These are phyloP conservation scores for Phaffia rhodozyma DNA, from an alignment of 1,284 basidiomycete genomes.

Conservation along the genomic window DNA sequence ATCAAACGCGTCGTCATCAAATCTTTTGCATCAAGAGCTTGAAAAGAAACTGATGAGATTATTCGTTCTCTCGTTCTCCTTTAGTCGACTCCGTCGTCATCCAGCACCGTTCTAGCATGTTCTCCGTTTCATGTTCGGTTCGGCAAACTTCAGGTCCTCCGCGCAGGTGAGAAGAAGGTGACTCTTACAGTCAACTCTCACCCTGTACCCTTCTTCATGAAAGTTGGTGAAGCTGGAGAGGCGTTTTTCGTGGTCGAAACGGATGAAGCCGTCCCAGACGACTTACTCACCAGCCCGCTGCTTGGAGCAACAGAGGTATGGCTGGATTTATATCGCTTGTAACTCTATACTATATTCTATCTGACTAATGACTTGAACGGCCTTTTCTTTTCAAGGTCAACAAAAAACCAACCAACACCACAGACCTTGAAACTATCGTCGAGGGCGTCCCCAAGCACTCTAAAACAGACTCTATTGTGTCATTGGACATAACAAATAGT, in stretches of 20 bases:
- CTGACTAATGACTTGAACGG: no score
- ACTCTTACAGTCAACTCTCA: slow-evolving; percentile 68
- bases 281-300: slow-evolving; percentile 86
- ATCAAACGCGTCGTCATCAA: no score
- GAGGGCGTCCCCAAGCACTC: no score
- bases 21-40: no score
- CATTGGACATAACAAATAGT: no score
- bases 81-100: slow-evolving; percentile 13
- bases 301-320: slow-evolving; percentile 41
- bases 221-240: slow-evolving; percentile 96
- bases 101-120: slow-evolving; percentile 58
- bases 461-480: no score
- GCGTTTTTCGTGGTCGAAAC: slow-evolving; percentile 99
- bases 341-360: no score
- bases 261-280: slow-evolving; percentile 81
- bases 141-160: slow-evolving; percentile 91
- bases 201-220: slow-evolving; percentile 87
- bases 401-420: no score
- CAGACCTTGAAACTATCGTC: no score
- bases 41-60: slow-evolving; percentile 2
- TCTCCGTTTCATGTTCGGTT: slow-evolving; percentile 98
- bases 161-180: slow-evolving; percentile 91
- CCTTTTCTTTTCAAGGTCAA: no score
- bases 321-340: not conserved
- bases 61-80: not conserved